A percentile compares a stretch with the other conserved stretches of the same genome.
These are phyloP conservation scores for Trichosporon ovoides DNA, from an alignment of 1,284 basidiomycete genomes.

Conservation along the genomic window DNA sequence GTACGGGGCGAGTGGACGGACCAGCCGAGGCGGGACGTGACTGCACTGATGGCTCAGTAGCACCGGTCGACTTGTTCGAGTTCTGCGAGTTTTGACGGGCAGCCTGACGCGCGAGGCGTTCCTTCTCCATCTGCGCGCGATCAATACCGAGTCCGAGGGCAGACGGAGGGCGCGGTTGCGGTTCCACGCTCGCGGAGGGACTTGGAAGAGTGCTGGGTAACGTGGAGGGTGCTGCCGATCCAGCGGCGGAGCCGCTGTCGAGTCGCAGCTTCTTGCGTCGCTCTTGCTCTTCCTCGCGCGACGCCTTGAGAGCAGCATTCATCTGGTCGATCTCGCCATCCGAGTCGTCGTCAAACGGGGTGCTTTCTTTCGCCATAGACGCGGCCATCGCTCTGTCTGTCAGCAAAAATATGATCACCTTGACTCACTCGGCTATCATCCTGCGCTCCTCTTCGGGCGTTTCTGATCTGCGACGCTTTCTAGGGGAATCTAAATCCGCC, in stretches of 20 bases:
- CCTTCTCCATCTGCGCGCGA: constrained; percentile 42
- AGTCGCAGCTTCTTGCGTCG: constrained; percentile 9
- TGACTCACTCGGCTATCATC: constrained; percentile 37
- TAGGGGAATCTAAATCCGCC: constrained; percentile 28
- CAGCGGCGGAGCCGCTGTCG: background rate
- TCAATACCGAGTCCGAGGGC: constrained; percentile 28
- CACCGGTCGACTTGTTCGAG: background rate
- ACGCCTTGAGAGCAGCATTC: constrained; percentile 22
- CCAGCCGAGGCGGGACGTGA: background rate
- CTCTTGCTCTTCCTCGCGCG: constrained; percentile 17
- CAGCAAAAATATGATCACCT: background rate
- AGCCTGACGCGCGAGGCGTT: constrained; percentile 39
- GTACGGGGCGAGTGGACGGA: background rate
- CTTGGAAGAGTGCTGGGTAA: background rate
- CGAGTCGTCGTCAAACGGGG: constrained; percentile 8
- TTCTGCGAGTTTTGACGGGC: constrained; percentile 13
- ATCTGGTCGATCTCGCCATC: constrained; percentile 19
- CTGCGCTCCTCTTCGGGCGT: constrained; percentile 40
- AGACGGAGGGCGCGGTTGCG: background rate
- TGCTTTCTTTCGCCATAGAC: constrained; percentile 17
- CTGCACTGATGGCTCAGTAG: background rate
- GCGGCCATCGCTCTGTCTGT: constrained; percentile 34
- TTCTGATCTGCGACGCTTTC: constrained; percentile 19
- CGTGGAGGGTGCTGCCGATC: constrained; percentile 1
- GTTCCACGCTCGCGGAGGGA: background rate